Evolutionary conservation across 2,329 filamentous ascomycete species (phyloP).

Genomic region (Cyanodermella asteris): DNA sequence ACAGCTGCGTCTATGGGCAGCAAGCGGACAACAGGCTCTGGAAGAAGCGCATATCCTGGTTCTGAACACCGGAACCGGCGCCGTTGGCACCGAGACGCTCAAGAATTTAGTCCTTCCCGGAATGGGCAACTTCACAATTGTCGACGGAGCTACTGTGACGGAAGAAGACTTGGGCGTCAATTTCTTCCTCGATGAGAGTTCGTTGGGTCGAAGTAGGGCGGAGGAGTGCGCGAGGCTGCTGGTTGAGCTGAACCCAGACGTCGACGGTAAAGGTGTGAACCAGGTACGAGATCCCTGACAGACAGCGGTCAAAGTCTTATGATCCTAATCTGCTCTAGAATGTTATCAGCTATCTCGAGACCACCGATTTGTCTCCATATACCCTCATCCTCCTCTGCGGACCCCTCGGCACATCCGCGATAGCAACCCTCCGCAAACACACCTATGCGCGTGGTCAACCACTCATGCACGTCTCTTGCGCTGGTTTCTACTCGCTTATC

Average conservation of each 20-base stretch:
- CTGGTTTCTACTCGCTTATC: constrained; percentile 81
- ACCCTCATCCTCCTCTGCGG: constrained; percentile 40
- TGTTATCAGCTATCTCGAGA: too few species aligned
- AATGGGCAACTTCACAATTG: constrained; percentile 78
- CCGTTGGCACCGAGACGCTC: constrained; percentile 71
- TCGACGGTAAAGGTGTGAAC: constrained; percentile 48
- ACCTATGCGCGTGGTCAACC: too few species aligned
- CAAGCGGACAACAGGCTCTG: constrained; percentile 69
- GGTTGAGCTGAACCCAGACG: constrained; percentile 80
- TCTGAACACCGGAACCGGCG: constrained; percentile 68
- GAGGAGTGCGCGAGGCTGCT: constrained; percentile 57
- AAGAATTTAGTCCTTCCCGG: constrained; percentile 95
- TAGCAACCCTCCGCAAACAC: too few species aligned
- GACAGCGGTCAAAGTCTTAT: too few species aligned
- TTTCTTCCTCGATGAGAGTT: constrained; percentile 75
- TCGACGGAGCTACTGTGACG: constrained; percentile 54
- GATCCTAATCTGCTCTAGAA: neutral
- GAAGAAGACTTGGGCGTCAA: constrained; percentile 82
- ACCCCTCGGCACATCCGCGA: too few species aligned
- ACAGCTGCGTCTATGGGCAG: constrained; percentile 87
- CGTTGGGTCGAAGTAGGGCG: constrained; percentile 56
- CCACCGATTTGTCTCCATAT: constrained; percentile 23
- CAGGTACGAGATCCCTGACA: too few species aligned
- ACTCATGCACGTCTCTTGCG: constrained; percentile 63
- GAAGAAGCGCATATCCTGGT: constrained; percentile 84